A percentile compares a stretch with the other conserved stretches of the same genome.
Evolutionary conservation across 768 basidiomycete genomes (phyloP).

Genomic region (Calocybe indica): DNA sequence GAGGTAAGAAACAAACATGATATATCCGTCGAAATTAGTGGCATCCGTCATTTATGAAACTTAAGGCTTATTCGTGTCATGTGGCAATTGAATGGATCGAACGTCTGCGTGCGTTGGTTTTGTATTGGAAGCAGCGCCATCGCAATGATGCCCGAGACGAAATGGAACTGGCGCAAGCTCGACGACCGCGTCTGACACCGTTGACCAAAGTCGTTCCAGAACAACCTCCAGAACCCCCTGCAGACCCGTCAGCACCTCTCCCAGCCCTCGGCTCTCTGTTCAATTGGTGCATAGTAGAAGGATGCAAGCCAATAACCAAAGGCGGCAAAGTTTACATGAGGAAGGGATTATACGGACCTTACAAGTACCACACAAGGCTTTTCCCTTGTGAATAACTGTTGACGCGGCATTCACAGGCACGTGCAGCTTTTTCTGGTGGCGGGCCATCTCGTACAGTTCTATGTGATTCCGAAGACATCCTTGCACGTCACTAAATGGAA

Average conservation of each 20-base stretch:
- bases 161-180: constrained; percentile 69
- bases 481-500: constrained; percentile 52
- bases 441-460: constrained; percentile 71
- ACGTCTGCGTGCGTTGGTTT: constrained; percentile 58
- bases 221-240: constrained; percentile 42
- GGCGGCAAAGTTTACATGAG: constrained; percentile 70
- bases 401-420: constrained; percentile 32
- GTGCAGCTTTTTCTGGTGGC: constrained; percentile 69
- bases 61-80: constrained; percentile 55
- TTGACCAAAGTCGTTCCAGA: constrained; percentile 38
- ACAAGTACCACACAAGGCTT: constrained; percentile 48
- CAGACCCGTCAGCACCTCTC: constrained; percentile 45
- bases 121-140: constrained; percentile 79
- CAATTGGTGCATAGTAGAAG: constrained; percentile 84
- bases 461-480: constrained; percentile 49
- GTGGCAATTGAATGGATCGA: constrained; percentile 84
- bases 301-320: constrained; percentile 71
- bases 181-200: constrained; percentile 56
- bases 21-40: background rate
- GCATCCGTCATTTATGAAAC: background rate
- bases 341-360: constrained; percentile 67
- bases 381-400: background rate
- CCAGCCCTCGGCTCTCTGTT: constrained; percentile 62
- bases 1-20: constrained; percentile 50
- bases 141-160: constrained; percentile 71